Evolutionary conservation across 208 protist genomes (phyloP), one percentile per base, ranked within the genome.

Genomic region (Naegleria lovaniensis): DNA sequence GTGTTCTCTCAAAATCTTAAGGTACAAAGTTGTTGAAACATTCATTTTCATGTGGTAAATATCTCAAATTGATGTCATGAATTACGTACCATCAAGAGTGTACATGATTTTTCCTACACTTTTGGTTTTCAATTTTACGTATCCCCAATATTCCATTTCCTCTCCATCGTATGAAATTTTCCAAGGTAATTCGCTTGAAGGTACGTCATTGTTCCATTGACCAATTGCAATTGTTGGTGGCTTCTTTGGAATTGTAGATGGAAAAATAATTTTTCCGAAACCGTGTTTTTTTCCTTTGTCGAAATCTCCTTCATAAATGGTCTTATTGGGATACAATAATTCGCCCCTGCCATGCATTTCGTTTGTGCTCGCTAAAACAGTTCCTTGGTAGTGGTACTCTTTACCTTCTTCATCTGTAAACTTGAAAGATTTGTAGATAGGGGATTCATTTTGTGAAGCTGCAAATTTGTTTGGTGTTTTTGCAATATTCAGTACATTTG

Each of bases 221-320:
- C 83, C 83, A 33, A 87, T 87, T 51, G 40, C 83, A 5, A 87
- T 52, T 3, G 40, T 51, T 16, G 40, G 38, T 36, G 33, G 15
- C 5, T 51, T 51, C 11, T 87, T 87, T 25, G 22, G 55, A 29
- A 16, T 87, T 40, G 16, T 0, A n/a, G 39, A 40, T 51, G 33
- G 19, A n/a, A 58, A 88, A 19, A 88, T 88, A 36, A 88, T 48
- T 88, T 88, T 88, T 36, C 84, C 84, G 16, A 88, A 88, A 13
- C 84, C 84, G 58, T 58, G 16, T 88, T 39, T 25, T 39, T 88
- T 88, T 33, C 43, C 43, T 29, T 39, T 55, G 22, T 39, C 39
- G 58, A 88, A 88, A 36, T 88, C 84, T 39, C 84, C 84, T 38
- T 88, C 84, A 55, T 88, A 88, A 9, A 51, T n/a, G 51, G 41